These are phyloP conservation scores for Cerioporus squamosus DNA, from an alignment of 1,284 basidiomycete genomes.

Conservation along the genomic window DNA sequence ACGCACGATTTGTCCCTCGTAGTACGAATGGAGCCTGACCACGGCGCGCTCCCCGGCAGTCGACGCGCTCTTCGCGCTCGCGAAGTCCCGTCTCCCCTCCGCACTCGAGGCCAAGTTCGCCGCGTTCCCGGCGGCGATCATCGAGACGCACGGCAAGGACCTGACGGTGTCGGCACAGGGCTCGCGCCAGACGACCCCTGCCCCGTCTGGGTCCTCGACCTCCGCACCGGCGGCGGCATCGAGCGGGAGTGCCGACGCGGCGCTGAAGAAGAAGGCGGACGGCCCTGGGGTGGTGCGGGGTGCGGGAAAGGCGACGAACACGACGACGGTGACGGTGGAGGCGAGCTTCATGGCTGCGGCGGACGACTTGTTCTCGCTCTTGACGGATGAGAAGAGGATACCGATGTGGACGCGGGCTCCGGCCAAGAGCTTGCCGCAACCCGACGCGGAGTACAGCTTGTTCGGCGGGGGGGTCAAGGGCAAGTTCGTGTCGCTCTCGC, in stretches of 20 bases:
- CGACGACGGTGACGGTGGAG: constrained; percentile 74
- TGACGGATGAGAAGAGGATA: constrained; percentile 89
- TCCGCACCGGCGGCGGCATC: constrained; percentile 35
- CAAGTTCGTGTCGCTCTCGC: constrained; percentile 77
- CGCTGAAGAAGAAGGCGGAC: constrained; percentile 28
- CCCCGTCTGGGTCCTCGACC: constrained; percentile 41
- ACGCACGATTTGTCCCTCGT: constrained; percentile 5
- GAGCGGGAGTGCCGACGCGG: constrained; percentile 31
- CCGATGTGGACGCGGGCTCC: constrained; percentile 90
- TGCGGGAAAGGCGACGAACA: constrained; percentile 60
- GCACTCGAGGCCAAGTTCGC: constrained; percentile 80
- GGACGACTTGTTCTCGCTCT: constrained; percentile 83
- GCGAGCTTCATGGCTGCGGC: constrained; percentile 84
- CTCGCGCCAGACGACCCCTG: constrained; percentile 70
- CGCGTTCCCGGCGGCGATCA: constrained; percentile 76
- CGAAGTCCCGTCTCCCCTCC: constrained; percentile 64
- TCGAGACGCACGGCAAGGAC: constrained; percentile 88
- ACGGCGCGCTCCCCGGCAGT: constrained; percentile 62
- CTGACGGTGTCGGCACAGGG: constrained; percentile 71
- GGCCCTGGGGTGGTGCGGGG: constrained; percentile 48
- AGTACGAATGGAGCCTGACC: constrained; percentile 73
- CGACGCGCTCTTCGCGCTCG: constrained; percentile 62
- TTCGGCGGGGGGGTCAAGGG: constrained; percentile 93
- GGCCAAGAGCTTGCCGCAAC: constrained; percentile 79
- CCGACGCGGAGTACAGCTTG: constrained; percentile 78